A percentile compares a stretch with the other conserved stretches of the same genome.
Conservation (phyloP, 2,329 filamentous ascomycete genomes). For the Lachnellula arida region DNA sequence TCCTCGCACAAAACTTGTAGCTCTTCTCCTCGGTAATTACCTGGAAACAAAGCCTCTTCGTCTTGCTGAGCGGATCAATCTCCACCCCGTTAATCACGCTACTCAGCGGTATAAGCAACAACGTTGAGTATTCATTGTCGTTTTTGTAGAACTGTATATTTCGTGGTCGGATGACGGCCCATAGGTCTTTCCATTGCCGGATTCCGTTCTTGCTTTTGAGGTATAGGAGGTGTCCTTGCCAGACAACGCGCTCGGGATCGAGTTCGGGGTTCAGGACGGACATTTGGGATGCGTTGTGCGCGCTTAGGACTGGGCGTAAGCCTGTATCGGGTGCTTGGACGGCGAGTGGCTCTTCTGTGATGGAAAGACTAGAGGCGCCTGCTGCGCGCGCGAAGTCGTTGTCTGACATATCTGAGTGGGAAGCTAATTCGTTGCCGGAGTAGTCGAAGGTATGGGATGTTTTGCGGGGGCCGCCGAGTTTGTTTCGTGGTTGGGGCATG, state of each 20-base stretch:
- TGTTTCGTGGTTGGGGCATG: conserved; percentile 14
- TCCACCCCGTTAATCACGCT: conserved; percentile 87
- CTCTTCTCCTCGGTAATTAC: conserved; percentile 90
- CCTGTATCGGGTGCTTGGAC: conserved; percentile 28
- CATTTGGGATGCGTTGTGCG: conserved; percentile 57
- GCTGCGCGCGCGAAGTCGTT: conserved; percentile 43
- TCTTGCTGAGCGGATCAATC: conserved; percentile 80
- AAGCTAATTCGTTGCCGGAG: conserved; percentile 67
- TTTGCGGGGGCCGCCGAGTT: conserved; percentile 36
- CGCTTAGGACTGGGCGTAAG: conserved; percentile 34
- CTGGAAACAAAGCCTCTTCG: conserved; percentile 83
- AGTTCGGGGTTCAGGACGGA: conserved; percentile 52
- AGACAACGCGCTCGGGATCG: conserved; percentile 85
- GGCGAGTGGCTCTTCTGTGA: conserved; percentile 29
- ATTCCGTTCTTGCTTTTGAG: conserved; percentile 80
- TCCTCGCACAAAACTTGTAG: conserved; percentile 68
- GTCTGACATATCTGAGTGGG: conserved; percentile 85
- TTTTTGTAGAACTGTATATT: conserved; percentile 91
- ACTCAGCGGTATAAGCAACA: conserved; percentile 73
- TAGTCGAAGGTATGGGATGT: conserved; percentile 61
- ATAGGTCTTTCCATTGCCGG: conserved; percentile 89
- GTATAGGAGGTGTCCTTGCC: conserved; percentile 84
- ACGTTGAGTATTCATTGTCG: conserved; percentile 81
- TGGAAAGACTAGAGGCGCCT: conserved; percentile 27
- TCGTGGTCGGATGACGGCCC: conserved; percentile 83